Evolutionary conservation across 495 filamentous ascomycete species (phyloP).

Genomic region (Xanthoparmelia taractica): DNA sequence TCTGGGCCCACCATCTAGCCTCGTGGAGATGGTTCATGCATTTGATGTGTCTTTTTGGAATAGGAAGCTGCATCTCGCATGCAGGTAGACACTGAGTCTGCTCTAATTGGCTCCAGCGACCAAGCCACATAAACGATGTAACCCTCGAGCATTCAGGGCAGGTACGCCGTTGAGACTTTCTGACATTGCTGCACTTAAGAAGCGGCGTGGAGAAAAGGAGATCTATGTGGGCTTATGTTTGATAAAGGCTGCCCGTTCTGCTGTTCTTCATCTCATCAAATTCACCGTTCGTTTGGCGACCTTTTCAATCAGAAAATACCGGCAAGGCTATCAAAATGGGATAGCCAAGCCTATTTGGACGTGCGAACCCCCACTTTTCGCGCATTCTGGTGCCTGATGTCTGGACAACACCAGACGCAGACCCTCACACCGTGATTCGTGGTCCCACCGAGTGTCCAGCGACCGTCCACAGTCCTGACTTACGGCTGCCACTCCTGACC

Average conservation of each 20-base stretch:
- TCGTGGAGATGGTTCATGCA: background rate
- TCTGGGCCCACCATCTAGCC: background rate
- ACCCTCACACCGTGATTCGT: background rate
- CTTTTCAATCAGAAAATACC: background rate
- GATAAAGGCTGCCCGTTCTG: background rate
- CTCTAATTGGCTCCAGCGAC: background rate
- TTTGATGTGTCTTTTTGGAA: background rate
- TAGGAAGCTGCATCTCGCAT: background rate
- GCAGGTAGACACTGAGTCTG: background rate
- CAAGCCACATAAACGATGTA: background rate
- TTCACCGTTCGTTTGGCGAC: background rate
- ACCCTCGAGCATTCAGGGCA: background rate
- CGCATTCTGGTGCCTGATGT: background rate
- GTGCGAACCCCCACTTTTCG: background rate
- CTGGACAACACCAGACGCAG: background rate
- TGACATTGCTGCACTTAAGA: background rate
- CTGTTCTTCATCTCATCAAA: background rate
- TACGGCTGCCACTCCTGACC: background rate
- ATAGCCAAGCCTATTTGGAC: background rate
- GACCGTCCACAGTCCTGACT: background rate
- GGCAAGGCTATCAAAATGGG: background rate
- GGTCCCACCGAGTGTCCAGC: background rate
- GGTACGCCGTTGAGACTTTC: background rate
- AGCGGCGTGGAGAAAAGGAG: background rate
- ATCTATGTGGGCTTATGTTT: background rate